phyloP scores from a whole-genome alignment of 495 filamentous ascomycete species.

The Friedmanniomyces simplex region DNA sequence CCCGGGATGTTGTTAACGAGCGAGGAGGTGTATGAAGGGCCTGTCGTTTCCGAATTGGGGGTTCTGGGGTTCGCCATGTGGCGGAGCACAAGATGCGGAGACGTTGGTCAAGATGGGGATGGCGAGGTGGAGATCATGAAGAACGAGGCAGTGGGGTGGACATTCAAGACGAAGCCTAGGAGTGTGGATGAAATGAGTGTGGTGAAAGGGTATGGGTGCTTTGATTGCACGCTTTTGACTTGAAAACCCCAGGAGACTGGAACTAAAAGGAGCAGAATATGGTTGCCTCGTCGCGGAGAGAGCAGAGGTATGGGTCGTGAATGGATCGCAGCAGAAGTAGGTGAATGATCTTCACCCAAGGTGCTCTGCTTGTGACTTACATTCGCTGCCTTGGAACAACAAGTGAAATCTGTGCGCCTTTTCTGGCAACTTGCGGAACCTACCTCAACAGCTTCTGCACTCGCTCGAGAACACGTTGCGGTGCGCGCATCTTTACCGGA shows the following conservation, averaged over 20 bases:
- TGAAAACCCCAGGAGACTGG: not conserved
- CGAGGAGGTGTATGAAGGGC: constrained; percentile 17
- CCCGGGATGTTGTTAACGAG: constrained; percentile 12
- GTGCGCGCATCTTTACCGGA: no score
- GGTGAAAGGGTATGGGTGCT: constrained; percentile 17
- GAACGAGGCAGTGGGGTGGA: constrained; percentile 21
- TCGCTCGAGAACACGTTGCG: no score
- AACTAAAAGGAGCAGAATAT: no score
- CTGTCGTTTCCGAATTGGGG: constrained; percentile 23
- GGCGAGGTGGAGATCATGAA: constrained; percentile 10
- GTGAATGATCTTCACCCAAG: no score
- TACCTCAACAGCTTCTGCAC: no score
- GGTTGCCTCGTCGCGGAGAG: no score
- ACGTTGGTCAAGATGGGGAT: not conserved
- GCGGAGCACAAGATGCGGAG: not conserved
- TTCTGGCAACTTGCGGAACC: no score
- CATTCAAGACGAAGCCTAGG: constrained; percentile 24
- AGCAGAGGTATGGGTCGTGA: no score
- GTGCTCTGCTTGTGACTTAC: no score
- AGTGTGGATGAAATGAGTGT: constrained; percentile 27
- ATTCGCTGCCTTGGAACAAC: no score
- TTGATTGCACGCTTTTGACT: constrained; percentile 11
- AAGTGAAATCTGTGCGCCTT: no score
- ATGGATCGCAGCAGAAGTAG: no score
- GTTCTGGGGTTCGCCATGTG: constrained; percentile 21